A percentile compares a stretch with the other conserved stretches of the same genome.
Evolutionary conservation across 2,329 filamentous ascomycete species (phyloP).

Genomic region (Aspergillus piperis): DNA sequence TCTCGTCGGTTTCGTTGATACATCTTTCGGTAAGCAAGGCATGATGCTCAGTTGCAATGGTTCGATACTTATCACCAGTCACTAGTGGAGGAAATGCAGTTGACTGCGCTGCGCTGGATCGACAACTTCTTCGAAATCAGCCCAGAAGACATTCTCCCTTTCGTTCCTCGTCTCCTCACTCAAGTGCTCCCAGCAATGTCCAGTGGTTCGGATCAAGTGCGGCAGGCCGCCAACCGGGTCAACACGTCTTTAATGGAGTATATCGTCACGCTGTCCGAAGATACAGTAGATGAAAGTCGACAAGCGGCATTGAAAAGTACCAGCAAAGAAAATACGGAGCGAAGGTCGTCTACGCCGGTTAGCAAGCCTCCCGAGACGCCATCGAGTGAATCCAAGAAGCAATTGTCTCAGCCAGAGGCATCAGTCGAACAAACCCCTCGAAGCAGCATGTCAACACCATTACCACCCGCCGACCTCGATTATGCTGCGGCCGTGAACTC

Average conservation of each 20-base stretch:
- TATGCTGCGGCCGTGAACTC: conserved; percentile 94
- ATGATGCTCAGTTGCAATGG: background rate
- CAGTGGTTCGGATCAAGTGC: conserved; percentile 84
- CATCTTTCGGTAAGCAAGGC: conserved; percentile 63
- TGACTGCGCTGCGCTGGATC: conserved; percentile 92
- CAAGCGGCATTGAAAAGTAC: conserved; percentile 44
- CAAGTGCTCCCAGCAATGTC: conserved; percentile 94
- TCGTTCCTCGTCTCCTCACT: conserved; percentile 87
- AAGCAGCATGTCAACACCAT: conserved; percentile 51
- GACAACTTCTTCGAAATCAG: conserved; percentile 96
- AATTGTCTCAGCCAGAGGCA: conserved; percentile 31
- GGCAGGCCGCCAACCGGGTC: conserved; percentile 82
- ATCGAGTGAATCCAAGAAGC: conserved; percentile 32
- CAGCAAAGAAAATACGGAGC: conserved; percentile 41
- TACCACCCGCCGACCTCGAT: conserved; percentile 70
- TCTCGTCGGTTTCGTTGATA: conserved; percentile 82
- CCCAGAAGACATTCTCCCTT: conserved; percentile 91
- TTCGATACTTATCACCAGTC: conserved; percentile 1
- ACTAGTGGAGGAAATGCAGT: conserved; percentile 82
- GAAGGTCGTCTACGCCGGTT: conserved; percentile 46
- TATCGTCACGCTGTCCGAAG: conserved; percentile 85
- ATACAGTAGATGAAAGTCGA: conserved; percentile 49
- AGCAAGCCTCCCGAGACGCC: conserved; percentile 32
- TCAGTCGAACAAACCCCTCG: conserved; percentile 45
- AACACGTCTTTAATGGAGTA: conserved; percentile 92